phyloP scores from a whole-genome alignment of 1,284 basidiomycete genomes.

The Pterula multifida region DNA sequence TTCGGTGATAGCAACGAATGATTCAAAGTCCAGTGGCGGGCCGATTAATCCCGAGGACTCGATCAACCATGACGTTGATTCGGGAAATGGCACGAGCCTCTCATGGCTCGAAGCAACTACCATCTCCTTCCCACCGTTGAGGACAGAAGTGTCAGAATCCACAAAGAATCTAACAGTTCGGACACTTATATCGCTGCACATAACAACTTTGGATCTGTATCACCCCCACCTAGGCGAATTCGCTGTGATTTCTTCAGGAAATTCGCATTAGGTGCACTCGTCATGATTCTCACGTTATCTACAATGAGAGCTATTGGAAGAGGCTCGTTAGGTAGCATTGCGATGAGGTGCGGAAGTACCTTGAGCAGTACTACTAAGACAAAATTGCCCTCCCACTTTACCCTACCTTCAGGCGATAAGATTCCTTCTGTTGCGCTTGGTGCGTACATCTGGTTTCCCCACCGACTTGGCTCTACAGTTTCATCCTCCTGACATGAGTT shows the following conservation, averaged over 20 bases:
- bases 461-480: neutral
- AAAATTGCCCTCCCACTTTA: conserved; percentile 34
- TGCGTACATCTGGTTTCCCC: conserved; percentile 14
- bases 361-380: conserved; percentile 24
- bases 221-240: neutral
- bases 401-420: conserved; percentile 45
- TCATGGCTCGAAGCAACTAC: neutral
- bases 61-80: neutral
- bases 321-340: neutral
- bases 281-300: conserved; percentile 1
- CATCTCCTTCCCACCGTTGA: conserved; percentile 1
- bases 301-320: neutral
- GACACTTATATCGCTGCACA: neutral
- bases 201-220: neutral
- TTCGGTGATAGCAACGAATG: too few relatives aligned
- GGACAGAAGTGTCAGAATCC: neutral
- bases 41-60: too few relatives aligned
- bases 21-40: too few relatives aligned
- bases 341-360: conserved; percentile 25
- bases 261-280: neutral
- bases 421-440: conserved; percentile 54
- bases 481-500: neutral
- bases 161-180: neutral
- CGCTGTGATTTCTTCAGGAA: neutral
- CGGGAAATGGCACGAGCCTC: neutral